Evolutionary conservation across 2,329 filamentous ascomycete species (phyloP).

Genomic region (Sarocladium oryzae): DNA sequence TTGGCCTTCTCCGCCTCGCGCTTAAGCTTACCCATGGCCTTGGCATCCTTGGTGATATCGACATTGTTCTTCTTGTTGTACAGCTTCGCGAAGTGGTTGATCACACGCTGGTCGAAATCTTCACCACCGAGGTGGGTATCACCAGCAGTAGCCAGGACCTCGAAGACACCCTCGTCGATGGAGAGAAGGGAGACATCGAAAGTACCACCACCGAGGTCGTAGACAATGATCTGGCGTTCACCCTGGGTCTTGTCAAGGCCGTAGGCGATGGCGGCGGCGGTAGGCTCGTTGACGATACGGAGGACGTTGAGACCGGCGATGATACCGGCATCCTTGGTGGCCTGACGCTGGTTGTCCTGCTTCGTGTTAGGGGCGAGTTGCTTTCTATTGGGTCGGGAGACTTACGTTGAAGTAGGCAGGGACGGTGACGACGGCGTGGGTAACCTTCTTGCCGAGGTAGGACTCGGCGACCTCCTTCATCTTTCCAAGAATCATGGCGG

Average conservation of each 20-base stretch:
- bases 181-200: conserved; percentile 92
- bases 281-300: conserved; percentile 95
- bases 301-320: conserved; percentile 94
- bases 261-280: conserved; percentile 90
- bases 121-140: conserved; percentile 97
- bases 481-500: conserved; percentile 75
- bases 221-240: conserved; percentile 86
- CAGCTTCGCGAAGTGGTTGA: conserved; percentile 90
- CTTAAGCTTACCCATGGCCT: conserved; percentile 99
- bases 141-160: conserved; percentile 91
- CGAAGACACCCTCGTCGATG: conserved; percentile 87
- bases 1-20: conserved; percentile 99
- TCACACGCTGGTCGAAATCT: conserved; percentile 97
- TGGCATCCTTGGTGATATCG: conserved; percentile 87
- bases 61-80: conserved; percentile 98
- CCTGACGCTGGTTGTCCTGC: conserved; percentile 85
- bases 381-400: conserved; percentile 1
- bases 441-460: conserved; percentile 76
- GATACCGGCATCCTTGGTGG: conserved; percentile 88
- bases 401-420: conserved; percentile 87
- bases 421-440: conserved; percentile 86
- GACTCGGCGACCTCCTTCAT: conserved; percentile 79
- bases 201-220: conserved; percentile 90
- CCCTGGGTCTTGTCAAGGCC: conserved; percentile 80
- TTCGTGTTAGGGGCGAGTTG: conserved; percentile 16